Conservation (phyloP, 1,139 yeast species). For the Suhomyces terraborum region DNA sequence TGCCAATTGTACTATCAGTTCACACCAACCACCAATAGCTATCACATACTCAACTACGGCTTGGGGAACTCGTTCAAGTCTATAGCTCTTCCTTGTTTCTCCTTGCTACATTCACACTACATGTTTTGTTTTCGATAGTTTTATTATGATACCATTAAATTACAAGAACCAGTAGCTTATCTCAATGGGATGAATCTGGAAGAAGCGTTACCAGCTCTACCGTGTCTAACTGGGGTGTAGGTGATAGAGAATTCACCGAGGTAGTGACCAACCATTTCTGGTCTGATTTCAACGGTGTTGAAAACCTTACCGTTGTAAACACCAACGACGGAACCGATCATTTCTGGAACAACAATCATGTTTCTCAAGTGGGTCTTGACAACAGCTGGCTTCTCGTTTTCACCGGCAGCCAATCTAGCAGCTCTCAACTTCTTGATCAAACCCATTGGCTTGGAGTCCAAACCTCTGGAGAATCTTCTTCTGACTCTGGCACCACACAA, state of each 20-base stretch:
- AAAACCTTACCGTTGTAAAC: conserved; percentile 99
- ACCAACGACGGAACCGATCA: conserved; percentile 99
- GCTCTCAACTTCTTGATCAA: conserved; percentile 97
- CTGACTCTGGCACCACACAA: conserved; percentile 98
- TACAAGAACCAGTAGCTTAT: conserved; percentile 29
- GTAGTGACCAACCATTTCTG: conserved; percentile 99
- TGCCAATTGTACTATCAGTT: too few species aligned
- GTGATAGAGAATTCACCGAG: conserved; percentile 99
- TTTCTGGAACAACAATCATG: conserved; percentile 99
- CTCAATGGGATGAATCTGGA: conserved; percentile 76
- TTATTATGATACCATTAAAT: conserved; percentile 19
- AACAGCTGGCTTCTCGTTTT: conserved; percentile 95
- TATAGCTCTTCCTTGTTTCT: too few species aligned
- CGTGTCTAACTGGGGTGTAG: conserved; percentile 99
- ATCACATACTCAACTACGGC: too few species aligned
- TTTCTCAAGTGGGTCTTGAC: conserved; percentile 99
- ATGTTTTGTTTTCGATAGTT: conserved; percentile 7
- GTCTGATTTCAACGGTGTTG: conserved; percentile 98
- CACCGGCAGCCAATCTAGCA: conserved; percentile 90
- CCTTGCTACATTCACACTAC: background rate
- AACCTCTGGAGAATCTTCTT: conserved; percentile 99
- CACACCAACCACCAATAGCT: too few species aligned
- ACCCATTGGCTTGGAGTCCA: conserved; percentile 94
- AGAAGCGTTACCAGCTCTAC: conserved; percentile 97
- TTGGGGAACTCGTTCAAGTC: too few species aligned